Evolutionary conservation across 2,329 filamentous ascomycete species (phyloP), one percentile per base, ranked within the genome.

Genomic region (Alternaria brassicicola): DNA sequence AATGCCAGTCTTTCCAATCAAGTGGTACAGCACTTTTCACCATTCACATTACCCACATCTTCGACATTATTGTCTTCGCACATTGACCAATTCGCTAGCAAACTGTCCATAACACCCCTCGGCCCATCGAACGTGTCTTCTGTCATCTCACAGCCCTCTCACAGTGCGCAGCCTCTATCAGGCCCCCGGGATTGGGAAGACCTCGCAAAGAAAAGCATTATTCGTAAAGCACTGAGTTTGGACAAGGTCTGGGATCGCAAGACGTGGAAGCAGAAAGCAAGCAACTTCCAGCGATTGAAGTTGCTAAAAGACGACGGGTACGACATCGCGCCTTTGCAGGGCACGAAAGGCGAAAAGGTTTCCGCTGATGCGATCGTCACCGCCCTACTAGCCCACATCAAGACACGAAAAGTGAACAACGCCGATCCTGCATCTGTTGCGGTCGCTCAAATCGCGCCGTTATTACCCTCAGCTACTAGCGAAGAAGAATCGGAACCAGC

Each of bases 271-370:
- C 52, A 52, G 39, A 63, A 63, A 23, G 43, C 55, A 8, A 61
- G 39, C 45, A 63, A 53, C 13, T 28, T 49, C 15, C 35, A 43
- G 8, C 43, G 61, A 13, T 45, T 61, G 9, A 55, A 58, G 28
- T 25, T 63, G n/a, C 30, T 63, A 8, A 54, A 61, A 43, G 51
- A 63, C n/a, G 55, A 63, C 17, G 61, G 61, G 7, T 61, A 58
- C 26, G 55, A 63, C 17, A 61, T 63, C 7, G 19, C 3, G 6
- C 25, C 43, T n/a, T 28, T 63, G 10, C 6, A 21, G 15, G 10
- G 1, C 19, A 46, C 17, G 8, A 58, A 30, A 48, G n/a, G 2
- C 21, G 42, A 31, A 8, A 58, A 15, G 43, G 45, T 9, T 39
- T 30, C 21, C 1, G 35, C 54, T 1, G 51, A 55, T n/a, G 13